Percentiles rank a stretch among this genome's conserved stretches.
These are phyloP conservation scores for Suaeda aralocaspica DNA, from an alignment of 148 eudicot genomes.

Conservation along the genomic window DNA sequence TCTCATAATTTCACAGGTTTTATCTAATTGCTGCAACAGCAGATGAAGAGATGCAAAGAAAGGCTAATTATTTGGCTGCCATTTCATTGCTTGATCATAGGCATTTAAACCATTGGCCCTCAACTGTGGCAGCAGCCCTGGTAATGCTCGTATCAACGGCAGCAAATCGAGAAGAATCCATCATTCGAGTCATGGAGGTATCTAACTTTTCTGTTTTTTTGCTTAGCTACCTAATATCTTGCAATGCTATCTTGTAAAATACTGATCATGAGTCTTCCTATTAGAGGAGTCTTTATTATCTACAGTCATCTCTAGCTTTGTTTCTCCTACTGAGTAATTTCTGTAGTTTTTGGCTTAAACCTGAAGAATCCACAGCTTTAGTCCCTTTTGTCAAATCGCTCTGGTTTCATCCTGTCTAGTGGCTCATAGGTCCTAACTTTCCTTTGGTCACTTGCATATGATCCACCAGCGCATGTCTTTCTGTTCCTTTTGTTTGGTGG, in stretches of 20 bases:
- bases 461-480: not conserved
- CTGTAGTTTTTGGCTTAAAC: too few species aligned
- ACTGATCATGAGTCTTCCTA: too few species aligned
- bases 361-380: not conserved
- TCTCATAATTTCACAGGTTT: slow-evolving; percentile 46
- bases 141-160: slow-evolving; percentile 66
- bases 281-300: too few species aligned
- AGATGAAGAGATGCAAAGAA: slow-evolving; percentile 53
- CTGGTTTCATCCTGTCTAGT: too few species aligned
- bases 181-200: slow-evolving; percentile 64
- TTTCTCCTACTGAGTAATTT: not conserved
- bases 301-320: too few species aligned
- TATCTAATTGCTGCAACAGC: slow-evolving; percentile 87
- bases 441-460: not conserved
- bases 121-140: slow-evolving; percentile 86
- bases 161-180: slow-evolving; percentile 45
- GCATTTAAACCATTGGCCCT: slow-evolving; percentile 85
- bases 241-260: not conserved
- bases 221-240: not conserved
- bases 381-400: too few species aligned
- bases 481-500: not conserved
- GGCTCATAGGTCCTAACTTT: too few species aligned
- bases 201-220: not conserved
- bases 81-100: slow-evolving; percentile 65
- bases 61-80: slow-evolving; percentile 55